A percentile compares a stretch with the other conserved stretches of the same genome.
Evolutionary conservation across 2,329 filamentous ascomycete genomes (phyloP).

Genomic region (Bretziella fagacearum): DNA sequence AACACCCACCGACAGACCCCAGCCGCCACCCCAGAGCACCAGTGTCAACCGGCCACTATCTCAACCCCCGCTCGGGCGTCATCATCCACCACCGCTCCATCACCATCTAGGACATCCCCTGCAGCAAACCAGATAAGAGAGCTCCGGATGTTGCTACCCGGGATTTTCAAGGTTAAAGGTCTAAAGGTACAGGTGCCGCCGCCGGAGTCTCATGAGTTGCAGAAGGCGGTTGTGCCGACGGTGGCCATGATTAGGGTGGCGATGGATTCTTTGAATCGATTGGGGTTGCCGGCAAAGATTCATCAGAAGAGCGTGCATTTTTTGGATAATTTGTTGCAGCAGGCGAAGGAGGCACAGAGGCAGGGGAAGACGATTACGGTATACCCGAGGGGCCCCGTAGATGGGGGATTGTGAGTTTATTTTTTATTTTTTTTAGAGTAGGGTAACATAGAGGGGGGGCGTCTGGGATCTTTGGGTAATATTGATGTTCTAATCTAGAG

Average conservation of each 20-base stretch:
- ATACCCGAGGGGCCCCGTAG: not conserved
- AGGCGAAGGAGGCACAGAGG: conserved; percentile 4
- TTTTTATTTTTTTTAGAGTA: too few relatives aligned
- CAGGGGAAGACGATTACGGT: conserved; percentile 5
- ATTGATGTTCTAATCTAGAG: too few relatives aligned
- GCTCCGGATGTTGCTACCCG: conserved; percentile 4
- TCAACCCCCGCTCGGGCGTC: not conserved
- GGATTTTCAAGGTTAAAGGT: conserved; percentile 3
- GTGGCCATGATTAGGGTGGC: conserved; percentile 8
- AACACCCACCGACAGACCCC: too few relatives aligned
- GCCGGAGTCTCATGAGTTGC: not conserved
- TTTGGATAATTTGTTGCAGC: conserved; percentile 9
- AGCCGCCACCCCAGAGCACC: too few relatives aligned
- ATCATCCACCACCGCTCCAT: not conserved
- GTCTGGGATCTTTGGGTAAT: too few relatives aligned
- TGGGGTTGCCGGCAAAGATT: not conserved
- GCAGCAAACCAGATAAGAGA: conserved; percentile 2
- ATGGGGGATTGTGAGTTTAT: too few relatives aligned
- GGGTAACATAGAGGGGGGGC: not conserved
- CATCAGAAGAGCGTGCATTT: conserved; percentile 1
- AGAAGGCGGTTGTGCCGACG: not conserved
- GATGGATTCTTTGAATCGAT: conserved; percentile 2
- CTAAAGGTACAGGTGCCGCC: not conserved
- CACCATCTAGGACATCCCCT: too few relatives aligned
- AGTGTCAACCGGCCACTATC: not conserved